Evolutionary conservation across 2,329 filamentous ascomycete genomes (phyloP).

Genomic region (Chaetomium olivaceum): DNA sequence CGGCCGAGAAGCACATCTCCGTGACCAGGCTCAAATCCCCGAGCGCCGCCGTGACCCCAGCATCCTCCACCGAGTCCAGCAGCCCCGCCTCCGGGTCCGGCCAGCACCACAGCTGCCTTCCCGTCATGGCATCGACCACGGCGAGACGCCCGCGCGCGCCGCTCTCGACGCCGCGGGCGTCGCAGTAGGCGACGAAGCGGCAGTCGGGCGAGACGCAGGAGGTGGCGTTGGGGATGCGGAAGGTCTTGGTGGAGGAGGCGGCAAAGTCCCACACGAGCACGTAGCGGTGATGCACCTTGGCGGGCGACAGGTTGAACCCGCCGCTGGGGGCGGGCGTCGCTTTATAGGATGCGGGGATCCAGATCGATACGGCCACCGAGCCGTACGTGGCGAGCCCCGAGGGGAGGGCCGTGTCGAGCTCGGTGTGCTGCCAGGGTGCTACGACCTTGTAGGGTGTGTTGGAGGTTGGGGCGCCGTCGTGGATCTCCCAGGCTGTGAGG

Average conservation of each 20-base stretch:
- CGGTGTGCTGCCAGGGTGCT: slow-evolving; percentile 42
- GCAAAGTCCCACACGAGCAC: slow-evolving; percentile 46
- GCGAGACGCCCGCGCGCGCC: slow-evolving; percentile 40
- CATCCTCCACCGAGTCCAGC: slow-evolving; percentile 32
- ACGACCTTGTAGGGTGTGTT: slow-evolving; percentile 41
- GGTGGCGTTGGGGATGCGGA: slow-evolving; percentile 43
- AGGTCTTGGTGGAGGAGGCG: slow-evolving; percentile 41
- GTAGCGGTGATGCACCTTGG: slow-evolving; percentile 38
- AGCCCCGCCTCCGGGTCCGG: slow-evolving; percentile 35
- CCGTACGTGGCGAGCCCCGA: slow-evolving; percentile 42
- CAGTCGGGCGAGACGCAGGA: slow-evolving; percentile 46
- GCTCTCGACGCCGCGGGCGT: slow-evolving; percentile 38
- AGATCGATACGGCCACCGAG: slow-evolving; percentile 43
- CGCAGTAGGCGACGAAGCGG: slow-evolving; percentile 44
- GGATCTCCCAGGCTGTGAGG: slow-evolving; percentile 44
- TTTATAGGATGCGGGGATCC: slow-evolving; percentile 44
- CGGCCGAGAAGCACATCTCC: slow-evolving; percentile 43
- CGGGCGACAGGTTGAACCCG: slow-evolving; percentile 40
- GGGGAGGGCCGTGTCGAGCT: slow-evolving; percentile 44
- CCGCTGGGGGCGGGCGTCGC: slow-evolving; percentile 37
- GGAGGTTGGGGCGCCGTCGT: slow-evolving; percentile 29
- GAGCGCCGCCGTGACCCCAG: slow-evolving; percentile 37
- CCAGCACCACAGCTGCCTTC: slow-evolving; percentile 43
- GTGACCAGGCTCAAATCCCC: slow-evolving; percentile 40
- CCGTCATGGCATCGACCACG: slow-evolving; percentile 43